Evolutionary conservation across 2,329 filamentous ascomycete genomes (phyloP).

Genomic region (Sphaceloma murrayae): DNA sequence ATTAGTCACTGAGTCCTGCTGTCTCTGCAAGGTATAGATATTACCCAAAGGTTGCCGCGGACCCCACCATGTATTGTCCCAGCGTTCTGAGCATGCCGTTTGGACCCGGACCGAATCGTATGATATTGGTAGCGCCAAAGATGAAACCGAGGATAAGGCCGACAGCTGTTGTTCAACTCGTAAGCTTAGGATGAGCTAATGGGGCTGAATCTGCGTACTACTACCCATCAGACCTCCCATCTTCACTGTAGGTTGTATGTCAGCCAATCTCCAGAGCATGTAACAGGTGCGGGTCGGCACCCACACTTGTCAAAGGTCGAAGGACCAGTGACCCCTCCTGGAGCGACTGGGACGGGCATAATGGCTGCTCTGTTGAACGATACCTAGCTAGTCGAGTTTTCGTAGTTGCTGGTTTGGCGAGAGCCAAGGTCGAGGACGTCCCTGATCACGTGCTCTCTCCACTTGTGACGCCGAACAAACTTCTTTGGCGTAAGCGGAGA

Average conservation of each 20-base stretch:
- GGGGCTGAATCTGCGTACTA: too few species aligned
- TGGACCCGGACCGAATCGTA: conserved; percentile 84
- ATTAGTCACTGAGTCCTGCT: neutral
- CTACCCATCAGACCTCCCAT: conserved; percentile 99
- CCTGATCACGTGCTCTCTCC: conserved; percentile 4
- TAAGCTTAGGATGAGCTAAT: too few species aligned
- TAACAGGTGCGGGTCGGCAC: conserved; percentile 23
- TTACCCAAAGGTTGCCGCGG: conserved; percentile 63
- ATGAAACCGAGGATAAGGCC: conserved; percentile 97
- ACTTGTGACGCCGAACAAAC: conserved; percentile 7
- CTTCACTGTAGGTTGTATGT: conserved; percentile 60
- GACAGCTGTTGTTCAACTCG: too few species aligned
- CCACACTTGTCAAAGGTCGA: conserved; percentile 64
- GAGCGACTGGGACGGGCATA: conserved; percentile 49
- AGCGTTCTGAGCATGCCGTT: conserved; percentile 91
- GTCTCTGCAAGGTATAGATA: too few species aligned
- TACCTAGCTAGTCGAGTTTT: neutral
- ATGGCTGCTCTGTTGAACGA: neutral
- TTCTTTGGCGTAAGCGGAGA: conserved; percentile 14
- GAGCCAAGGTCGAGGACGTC: neutral
- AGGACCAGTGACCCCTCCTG: conserved; percentile 44
- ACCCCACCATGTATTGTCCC: conserved; percentile 94
- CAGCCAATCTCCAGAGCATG: conserved; percentile 26
- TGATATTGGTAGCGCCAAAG: conserved; percentile 84
- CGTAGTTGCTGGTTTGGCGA: neutral